These are phyloP conservation scores for Alternaria panax DNA, from an alignment of 2,329 filamentous ascomycete species.

Conservation along the genomic window DNA sequence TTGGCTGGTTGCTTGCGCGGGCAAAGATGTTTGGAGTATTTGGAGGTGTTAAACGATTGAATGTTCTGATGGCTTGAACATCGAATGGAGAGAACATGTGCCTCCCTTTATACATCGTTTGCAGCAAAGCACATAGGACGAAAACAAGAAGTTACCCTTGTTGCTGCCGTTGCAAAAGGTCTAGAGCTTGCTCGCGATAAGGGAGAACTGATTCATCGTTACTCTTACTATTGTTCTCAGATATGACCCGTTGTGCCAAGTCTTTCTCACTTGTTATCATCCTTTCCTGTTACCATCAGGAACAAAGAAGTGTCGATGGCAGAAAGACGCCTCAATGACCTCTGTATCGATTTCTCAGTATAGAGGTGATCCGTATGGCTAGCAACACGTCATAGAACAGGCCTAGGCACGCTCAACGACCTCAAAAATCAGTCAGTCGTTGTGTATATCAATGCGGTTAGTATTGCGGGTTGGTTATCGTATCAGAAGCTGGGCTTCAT, in stretches of 20 bases:
- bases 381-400: not conserved
- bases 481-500: not conserved
- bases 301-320: not conserved
- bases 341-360: not conserved
- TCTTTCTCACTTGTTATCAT: not conserved
- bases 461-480: not conserved
- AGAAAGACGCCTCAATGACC: not conserved
- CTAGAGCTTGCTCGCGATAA: not conserved
- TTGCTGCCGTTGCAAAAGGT: not conserved
- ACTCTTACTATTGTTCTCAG: slow-evolving; percentile 1
- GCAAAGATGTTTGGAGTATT: slow-evolving; percentile 15
- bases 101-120: slow-evolving; percentile 23
- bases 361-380: not conserved
- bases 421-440: not conserved
- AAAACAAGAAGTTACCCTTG: not conserved
- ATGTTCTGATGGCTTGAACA: slow-evolving; percentile 20
- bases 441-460: not conserved
- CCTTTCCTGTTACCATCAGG: not conserved
- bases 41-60: slow-evolving; percentile 26
- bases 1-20: slow-evolving; percentile 5
- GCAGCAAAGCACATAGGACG: not conserved
- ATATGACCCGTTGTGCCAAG: slow-evolving; percentile 1
- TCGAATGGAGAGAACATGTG: not conserved
- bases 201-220: not conserved
- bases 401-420: not conserved